A percentile compares a stretch with the other conserved stretches of the same genome.
phyloP scores from a whole-genome alignment of 345 rosid species.

The Odontarrhena argentea region DNA sequence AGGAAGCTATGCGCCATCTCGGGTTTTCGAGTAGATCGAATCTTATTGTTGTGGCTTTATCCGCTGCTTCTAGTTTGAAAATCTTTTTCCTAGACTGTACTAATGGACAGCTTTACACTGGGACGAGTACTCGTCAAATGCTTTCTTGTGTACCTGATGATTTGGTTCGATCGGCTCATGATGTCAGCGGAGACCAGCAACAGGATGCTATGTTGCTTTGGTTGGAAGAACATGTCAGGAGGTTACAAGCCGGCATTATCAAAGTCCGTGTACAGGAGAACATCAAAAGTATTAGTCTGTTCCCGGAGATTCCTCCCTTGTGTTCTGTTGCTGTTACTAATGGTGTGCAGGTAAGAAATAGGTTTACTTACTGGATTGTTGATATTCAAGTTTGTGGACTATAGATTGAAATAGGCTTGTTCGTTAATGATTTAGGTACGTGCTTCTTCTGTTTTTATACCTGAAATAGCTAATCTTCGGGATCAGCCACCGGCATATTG shows the following conservation, averaged over 20 bases:
- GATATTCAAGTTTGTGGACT: conserved; percentile 13
- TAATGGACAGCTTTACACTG: conserved; percentile 70
- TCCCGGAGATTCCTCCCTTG: conserved; percentile 73
- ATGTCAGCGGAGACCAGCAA: conserved; percentile 45
- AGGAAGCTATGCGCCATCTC: conserved; percentile 32
- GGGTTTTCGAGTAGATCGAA: conserved; percentile 38
- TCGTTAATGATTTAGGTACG: conserved; percentile 51
- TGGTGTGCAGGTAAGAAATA: conserved; percentile 65
- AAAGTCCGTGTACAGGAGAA: conserved; percentile 47
- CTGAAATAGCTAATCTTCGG: conserved; percentile 55
- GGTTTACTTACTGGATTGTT: not conserved
- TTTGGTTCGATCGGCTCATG: conserved; percentile 57
- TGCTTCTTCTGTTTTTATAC: conserved; percentile 80
- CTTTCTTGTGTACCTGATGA: conserved; percentile 77
- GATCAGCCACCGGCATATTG: conserved; percentile 37
- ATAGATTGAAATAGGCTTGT: not conserved
- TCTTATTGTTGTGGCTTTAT: conserved; percentile 62
- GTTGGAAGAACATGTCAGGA: conserved; percentile 82
- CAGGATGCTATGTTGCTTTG: conserved; percentile 89
- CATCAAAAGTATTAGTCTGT: conserved; percentile 57
- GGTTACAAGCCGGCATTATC: conserved; percentile 63
- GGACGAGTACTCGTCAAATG: conserved; percentile 64
- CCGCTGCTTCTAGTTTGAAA: conserved; percentile 46
- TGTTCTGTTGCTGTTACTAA: conserved; percentile 77
- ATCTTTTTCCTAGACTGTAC: conserved; percentile 76